A percentile compares a stretch with the other conserved stretches of the same genome.
phyloP scores from a whole-genome alignment of 176 grass and related monocot genomes.

The Leersia perrieri region DNA sequence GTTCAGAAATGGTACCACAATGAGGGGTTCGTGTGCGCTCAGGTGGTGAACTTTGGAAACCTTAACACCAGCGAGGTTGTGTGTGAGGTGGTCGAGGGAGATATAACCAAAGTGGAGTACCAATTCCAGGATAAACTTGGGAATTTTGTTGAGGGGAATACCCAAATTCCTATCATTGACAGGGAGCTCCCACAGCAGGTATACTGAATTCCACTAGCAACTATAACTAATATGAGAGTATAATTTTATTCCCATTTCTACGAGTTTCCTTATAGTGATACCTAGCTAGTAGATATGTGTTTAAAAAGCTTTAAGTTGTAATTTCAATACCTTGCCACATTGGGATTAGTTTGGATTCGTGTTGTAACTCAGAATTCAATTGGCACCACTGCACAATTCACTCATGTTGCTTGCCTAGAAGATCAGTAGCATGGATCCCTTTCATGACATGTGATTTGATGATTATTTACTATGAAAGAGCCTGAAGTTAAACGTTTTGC shows the following conservation, averaged over 20 bases:
- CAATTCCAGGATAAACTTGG: constrained; percentile 98
- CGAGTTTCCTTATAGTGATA: not conserved
- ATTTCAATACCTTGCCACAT: not conserved
- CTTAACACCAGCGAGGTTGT: constrained; percentile 93
- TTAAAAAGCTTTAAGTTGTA: constrained; percentile 9
- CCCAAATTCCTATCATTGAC: constrained; percentile 66
- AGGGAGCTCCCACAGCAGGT: constrained; percentile 84
- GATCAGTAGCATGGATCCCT: not conserved
- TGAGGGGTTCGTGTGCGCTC: constrained; percentile 88
- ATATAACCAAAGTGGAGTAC: constrained; percentile 78
- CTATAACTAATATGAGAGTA: not conserved
- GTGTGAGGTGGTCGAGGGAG: constrained; percentile 86
- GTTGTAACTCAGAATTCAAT: not conserved
- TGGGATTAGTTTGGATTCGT: not conserved
- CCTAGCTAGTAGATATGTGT: not conserved
- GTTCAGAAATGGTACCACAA: constrained; percentile 96
- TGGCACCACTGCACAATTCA: not conserved
- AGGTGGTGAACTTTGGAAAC: constrained; percentile 92
- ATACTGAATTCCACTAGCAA: not conserved
- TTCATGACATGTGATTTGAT: constrained; percentile 1
- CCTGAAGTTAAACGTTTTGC: not conserved
- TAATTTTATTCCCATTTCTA: not conserved
- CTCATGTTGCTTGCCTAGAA: not conserved
- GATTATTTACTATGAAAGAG: not conserved
- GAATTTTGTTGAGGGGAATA: constrained; percentile 84